Evolutionary conservation across 2,329 filamentous ascomycete species (phyloP).

Genomic region (Delphinella strobiligena): DNA sequence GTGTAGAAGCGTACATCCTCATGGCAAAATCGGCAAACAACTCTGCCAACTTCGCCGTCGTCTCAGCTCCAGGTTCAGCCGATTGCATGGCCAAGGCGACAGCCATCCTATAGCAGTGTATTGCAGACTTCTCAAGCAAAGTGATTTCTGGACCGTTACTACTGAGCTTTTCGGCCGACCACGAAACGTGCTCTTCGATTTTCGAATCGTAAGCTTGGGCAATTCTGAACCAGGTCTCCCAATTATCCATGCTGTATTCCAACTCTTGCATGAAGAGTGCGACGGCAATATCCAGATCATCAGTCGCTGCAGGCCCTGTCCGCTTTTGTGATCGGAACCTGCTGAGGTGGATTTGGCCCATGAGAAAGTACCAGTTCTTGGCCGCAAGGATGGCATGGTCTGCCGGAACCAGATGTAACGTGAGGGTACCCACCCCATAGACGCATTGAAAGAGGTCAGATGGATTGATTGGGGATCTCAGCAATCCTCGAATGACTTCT

Average conservation of each 20-base stretch:
- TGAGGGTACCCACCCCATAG: constrained; percentile 64
- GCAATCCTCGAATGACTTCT: constrained; percentile 65
- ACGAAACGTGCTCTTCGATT: constrained; percentile 74
- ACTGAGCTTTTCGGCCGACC: constrained; percentile 86
- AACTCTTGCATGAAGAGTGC: constrained; percentile 71
- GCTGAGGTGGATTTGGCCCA: constrained; percentile 77
- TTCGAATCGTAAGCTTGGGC: constrained; percentile 82
- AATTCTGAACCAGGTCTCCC: constrained; percentile 84
- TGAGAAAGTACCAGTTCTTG: constrained; percentile 83
- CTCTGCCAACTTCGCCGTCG: constrained; percentile 46
- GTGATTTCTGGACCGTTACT: constrained; percentile 65
- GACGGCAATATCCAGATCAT: constrained; percentile 71
- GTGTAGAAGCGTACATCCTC: constrained; percentile 55
- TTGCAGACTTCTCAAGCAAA: constrained; percentile 63
- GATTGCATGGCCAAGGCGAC: constrained; percentile 48
- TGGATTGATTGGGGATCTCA: constrained; percentile 76
- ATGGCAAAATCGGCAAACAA: constrained; percentile 58
- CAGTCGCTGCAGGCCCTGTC: constrained; percentile 59
- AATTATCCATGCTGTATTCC: constrained; percentile 68
- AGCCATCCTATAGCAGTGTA: constrained; percentile 67
- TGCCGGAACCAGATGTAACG: constrained; percentile 47
- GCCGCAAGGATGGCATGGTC: constrained; percentile 60
- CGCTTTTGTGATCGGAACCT: constrained; percentile 75
- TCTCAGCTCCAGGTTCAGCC: constrained; percentile 42
- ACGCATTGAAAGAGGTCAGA: constrained; percentile 69